phyloP scores from a whole-genome alignment of 306 rosid species.

The Rosa persica region DNA sequence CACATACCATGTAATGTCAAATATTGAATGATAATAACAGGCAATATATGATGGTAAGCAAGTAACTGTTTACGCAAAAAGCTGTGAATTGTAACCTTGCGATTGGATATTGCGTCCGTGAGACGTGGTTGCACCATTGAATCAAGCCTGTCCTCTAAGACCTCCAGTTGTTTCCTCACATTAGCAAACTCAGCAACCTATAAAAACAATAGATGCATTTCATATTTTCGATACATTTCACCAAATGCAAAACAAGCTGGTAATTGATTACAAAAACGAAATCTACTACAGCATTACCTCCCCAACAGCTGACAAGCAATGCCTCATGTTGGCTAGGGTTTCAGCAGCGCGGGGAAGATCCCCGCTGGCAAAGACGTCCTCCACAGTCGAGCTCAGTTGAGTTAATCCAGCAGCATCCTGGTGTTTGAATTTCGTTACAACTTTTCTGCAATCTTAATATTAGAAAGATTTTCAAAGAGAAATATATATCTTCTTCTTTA shows the following conservation, averaged over 20 bases:
- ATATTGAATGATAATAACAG: no score
- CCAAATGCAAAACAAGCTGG: not conserved
- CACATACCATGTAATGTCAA: not conserved
- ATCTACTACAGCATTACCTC: slow-evolving; percentile 52
- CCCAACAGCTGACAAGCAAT: slow-evolving; percentile 98
- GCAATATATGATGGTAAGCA: not conserved
- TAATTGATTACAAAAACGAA: slow-evolving; percentile 5
- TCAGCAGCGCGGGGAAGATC: slow-evolving; percentile 98
- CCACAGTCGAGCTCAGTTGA: slow-evolving; percentile 90
- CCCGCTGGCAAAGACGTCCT: slow-evolving; percentile 97
- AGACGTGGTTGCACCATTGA: slow-evolving; percentile 94
- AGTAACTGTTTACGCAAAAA: not conserved
- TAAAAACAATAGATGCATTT: not conserved
- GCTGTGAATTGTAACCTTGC: slow-evolving; percentile 53
- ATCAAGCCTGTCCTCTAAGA: slow-evolving; percentile 95
- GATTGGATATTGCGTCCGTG: slow-evolving; percentile 82
- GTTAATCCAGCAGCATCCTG: slow-evolving; percentile 99
- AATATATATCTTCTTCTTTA: slow-evolving; percentile 24
- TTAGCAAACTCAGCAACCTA: slow-evolving; percentile 99
- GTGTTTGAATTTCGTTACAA: not conserved
- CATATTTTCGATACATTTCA: not conserved
- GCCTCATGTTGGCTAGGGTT: slow-evolving; percentile 95
- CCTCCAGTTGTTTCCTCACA: slow-evolving; percentile 95
- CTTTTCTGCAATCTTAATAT: not conserved
- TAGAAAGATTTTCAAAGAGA: not conserved